Evolutionary conservation across 1,139 yeast species (phyloP).

Genomic region (Debaryomyces sp.): DNA sequence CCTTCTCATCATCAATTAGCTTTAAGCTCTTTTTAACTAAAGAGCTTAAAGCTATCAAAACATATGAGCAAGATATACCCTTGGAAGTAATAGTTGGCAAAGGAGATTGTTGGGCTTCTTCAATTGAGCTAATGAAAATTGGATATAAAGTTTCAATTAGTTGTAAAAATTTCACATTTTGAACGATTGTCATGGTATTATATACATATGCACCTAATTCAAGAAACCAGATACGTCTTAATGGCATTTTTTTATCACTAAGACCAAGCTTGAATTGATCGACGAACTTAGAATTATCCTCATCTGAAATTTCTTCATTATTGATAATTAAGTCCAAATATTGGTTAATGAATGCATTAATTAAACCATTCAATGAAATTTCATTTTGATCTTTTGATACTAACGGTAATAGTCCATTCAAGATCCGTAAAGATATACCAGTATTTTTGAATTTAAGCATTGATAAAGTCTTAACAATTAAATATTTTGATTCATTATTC

Average conservation of each 20-base stretch:
- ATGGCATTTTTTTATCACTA: constrained; percentile 60
- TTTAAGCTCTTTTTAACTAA: neutral
- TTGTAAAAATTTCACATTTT: constrained; percentile 6
- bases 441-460: constrained; percentile 10
- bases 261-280: constrained; percentile 59
- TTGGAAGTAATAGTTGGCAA: constrained; percentile 51
- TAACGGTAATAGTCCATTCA: constrained; percentile 49
- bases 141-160: constrained; percentile 29
- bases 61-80: constrained; percentile 52
- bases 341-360: constrained; percentile 54
- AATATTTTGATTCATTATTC: constrained; percentile 65
- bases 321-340: constrained; percentile 26
- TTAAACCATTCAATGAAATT: constrained; percentile 50
- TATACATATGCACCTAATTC: constrained; percentile 42
- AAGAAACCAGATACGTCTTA: constrained; percentile 71
- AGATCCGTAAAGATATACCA: constrained; percentile 29
- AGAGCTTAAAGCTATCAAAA: constrained; percentile 27
- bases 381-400: constrained; percentile 80
- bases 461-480: constrained; percentile 32
- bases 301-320: constrained; percentile 14
- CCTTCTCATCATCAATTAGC: constrained; percentile 14
- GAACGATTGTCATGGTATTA: constrained; percentile 1
- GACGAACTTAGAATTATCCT: constrained; percentile 13
- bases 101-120: constrained; percentile 50
- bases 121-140: constrained; percentile 36